Conservation (phyloP, 192 early-diverging fungal species). For the Coemansia sp. region DNA sequence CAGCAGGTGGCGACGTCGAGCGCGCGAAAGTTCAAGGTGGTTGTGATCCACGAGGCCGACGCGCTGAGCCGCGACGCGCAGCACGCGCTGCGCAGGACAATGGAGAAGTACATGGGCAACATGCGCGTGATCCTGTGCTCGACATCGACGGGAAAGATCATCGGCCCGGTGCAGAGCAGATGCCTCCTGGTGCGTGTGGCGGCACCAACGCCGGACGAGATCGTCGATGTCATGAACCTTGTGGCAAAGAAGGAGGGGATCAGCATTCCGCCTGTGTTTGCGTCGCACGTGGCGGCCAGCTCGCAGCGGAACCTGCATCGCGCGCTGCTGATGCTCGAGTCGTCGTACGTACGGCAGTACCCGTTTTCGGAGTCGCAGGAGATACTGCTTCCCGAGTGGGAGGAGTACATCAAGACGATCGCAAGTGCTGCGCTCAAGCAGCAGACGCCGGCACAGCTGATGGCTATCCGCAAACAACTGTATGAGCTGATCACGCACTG, state of each 20-base stretch:
- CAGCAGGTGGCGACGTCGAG: constrained; percentile 83
- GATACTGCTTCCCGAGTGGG: constrained; percentile 83
- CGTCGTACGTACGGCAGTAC: constrained; percentile 69
- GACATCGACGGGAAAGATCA: constrained; percentile 87
- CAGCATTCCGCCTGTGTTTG: constrained; percentile 62
- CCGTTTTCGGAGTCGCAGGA: constrained; percentile 56
- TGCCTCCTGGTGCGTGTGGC: constrained; percentile 89
- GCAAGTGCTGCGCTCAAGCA: constrained; percentile 68
- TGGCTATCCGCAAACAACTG: constrained; percentile 69
- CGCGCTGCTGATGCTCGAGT: constrained; percentile 89
- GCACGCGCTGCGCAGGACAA: constrained; percentile 94
- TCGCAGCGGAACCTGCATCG: constrained; percentile 82
- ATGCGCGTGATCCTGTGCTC: constrained; percentile 92
- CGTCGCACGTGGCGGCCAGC: constrained; percentile 64
- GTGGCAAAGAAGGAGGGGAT: constrained; percentile 85
- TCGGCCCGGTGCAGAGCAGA: constrained; percentile 86
- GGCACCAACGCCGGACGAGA: constrained; percentile 73
- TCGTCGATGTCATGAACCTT: constrained; percentile 65
- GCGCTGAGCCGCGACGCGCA: constrained; percentile 86
- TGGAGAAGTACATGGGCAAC: constrained; percentile 98
- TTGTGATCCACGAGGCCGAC: constrained; percentile 95
- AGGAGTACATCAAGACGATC: constrained; percentile 70
- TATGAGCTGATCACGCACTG: constrained; percentile 91
- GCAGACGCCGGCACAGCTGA: constrained; percentile 74
- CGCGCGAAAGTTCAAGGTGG: constrained; percentile 87